Conservation (phyloP, 192 early-diverging fungal species). For the Backusella liffmaniae region DNA sequence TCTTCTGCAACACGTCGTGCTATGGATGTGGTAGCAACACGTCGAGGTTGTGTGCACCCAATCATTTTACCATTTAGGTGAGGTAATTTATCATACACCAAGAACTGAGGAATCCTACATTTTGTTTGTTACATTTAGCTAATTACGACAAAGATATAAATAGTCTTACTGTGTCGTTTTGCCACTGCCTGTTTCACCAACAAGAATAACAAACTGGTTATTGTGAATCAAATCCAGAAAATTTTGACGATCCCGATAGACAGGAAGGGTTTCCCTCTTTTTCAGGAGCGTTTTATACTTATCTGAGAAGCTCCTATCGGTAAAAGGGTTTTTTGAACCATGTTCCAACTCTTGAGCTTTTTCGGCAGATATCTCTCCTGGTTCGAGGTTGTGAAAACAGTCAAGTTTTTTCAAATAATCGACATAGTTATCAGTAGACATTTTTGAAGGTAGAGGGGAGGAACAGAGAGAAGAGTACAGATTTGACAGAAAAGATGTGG, state of each 20-base stretch:
- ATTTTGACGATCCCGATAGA: slow-evolving; percentile 87
- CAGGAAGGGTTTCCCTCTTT: slow-evolving; percentile 86
- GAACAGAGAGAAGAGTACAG: not conserved
- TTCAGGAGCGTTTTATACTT: slow-evolving; percentile 85
- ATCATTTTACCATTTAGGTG: slow-evolving; percentile 86
- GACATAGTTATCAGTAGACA: slow-evolving; percentile 50
- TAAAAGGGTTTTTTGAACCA: slow-evolving; percentile 75
- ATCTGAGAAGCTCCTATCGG: slow-evolving; percentile 71
- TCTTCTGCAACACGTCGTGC: slow-evolving; percentile 99
- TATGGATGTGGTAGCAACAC: slow-evolving; percentile 98
- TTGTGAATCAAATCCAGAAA: slow-evolving; percentile 91
- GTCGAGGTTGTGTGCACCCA: slow-evolving; percentile 98
- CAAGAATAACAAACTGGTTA: slow-evolving; percentile 93
- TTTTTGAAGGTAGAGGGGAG: not conserved
- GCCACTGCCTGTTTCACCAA: slow-evolving; percentile 96
- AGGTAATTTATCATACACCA: slow-evolving; percentile 89
- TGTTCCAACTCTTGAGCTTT: slow-evolving; percentile 84
- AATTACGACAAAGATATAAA: not conserved
- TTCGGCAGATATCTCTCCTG: slow-evolving; percentile 75
- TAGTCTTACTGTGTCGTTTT: slow-evolving; percentile 92
- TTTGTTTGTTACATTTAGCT: not conserved
- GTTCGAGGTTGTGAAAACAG: slow-evolving; percentile 49
- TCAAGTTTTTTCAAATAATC: slow-evolving; percentile 39
- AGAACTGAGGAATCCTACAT: slow-evolving; percentile 90
- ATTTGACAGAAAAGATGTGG: not conserved